phyloP scores from a whole-genome alignment of 1,139 yeast genomes.

The Candida albicans region DNA sequence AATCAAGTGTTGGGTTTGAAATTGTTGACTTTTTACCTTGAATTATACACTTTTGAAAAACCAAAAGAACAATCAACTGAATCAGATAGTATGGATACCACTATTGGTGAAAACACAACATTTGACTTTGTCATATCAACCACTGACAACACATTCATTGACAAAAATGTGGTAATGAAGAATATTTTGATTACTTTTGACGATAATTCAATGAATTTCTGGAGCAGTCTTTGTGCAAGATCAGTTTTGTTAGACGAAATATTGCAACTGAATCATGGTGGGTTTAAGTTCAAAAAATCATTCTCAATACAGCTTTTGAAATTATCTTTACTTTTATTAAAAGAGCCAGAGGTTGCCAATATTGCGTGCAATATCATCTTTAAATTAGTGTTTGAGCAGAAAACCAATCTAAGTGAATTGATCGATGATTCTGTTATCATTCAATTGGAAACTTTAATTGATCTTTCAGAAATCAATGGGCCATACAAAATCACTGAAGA shows the following conservation, averaged over 20 bases:
- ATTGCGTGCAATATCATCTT: conserved; percentile 25
- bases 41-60: conserved; percentile 8
- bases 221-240: conserved; percentile 38
- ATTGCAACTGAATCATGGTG: neutral
- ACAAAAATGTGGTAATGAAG: conserved; percentile 16
- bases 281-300: neutral
- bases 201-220: conserved; percentile 23
- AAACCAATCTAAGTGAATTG: conserved; percentile 16
- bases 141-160: conserved; percentile 7
- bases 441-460: conserved; percentile 50
- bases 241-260: conserved; percentile 20
- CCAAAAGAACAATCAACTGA: neutral
- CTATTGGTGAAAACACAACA: conserved; percentile 10
- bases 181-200: conserved; percentile 25
- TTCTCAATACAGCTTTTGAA: conserved; percentile 28
- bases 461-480: conserved; percentile 58
- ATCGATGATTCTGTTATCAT: conserved; percentile 41
- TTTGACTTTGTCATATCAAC: conserved; percentile 12
- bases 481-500: conserved; percentile 49
- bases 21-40: conserved; percentile 26
- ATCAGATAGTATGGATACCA: conserved; percentile 4
- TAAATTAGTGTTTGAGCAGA: conserved; percentile 15
- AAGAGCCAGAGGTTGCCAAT: conserved; percentile 22
- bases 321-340: conserved; percentile 48
- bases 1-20: conserved; percentile 30